Percentiles rank a stretch among this genome's conserved stretches.
Conservation (phyloP, 352 stramenopile genomes). For the Phytophthora ramorum region DNA sequence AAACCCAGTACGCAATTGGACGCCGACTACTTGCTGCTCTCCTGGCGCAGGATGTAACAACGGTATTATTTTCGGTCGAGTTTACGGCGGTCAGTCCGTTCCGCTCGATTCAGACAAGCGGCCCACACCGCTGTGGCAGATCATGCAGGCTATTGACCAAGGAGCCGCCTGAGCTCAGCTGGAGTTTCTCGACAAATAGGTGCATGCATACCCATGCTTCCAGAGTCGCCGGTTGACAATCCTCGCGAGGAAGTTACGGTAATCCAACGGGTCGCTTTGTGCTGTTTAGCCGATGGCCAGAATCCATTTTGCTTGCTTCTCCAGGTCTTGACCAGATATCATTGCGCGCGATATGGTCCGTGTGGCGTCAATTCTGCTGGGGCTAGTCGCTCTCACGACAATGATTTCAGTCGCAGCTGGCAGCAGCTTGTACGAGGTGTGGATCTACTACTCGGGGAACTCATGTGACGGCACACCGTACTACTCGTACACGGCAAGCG, state of each 20-base stretch:
- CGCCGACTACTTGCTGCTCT: too few species aligned
- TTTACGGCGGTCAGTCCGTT: too few species aligned
- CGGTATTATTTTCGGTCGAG: too few species aligned
- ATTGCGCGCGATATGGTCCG: background rate
- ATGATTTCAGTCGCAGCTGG: background rate
- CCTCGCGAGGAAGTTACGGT: background rate
- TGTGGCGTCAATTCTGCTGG: background rate
- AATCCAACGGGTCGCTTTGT: background rate
- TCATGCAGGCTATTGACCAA: too few species aligned
- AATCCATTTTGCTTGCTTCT: background rate
- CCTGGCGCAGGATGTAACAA: too few species aligned
- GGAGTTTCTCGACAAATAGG: background rate
- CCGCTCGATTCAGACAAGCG: too few species aligned
- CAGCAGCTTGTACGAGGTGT: conserved; percentile 23
- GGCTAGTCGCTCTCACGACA: background rate
- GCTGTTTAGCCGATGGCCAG: background rate
- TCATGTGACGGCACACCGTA: conserved; percentile 30
- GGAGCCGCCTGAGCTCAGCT: too few species aligned
- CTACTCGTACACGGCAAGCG: conserved; percentile 17
- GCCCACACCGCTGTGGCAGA: too few species aligned
- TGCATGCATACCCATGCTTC: conserved; percentile 1
- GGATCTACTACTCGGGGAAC: conserved; percentile 27
- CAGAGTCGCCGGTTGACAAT: conserved; percentile 4
- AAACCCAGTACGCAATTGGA: too few species aligned
- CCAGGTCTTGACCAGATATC: background rate